Conservation (phyloP, 2,329 filamentous ascomycete species). For the Xylaria sp. region DNA sequence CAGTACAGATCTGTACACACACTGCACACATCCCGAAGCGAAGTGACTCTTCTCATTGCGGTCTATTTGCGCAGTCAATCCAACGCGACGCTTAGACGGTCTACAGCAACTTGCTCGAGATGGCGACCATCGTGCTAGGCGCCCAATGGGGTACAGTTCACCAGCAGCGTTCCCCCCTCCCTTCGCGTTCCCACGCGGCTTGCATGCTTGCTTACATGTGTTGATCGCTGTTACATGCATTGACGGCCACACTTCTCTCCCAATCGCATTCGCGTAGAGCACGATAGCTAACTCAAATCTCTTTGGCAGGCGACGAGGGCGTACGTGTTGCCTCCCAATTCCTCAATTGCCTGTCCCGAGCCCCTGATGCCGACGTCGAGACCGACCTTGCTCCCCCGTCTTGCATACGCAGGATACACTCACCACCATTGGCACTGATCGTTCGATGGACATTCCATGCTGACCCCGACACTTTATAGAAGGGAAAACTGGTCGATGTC, state of each 20-base stretch:
- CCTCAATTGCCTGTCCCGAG: neutral
- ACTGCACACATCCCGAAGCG: too few relatives aligned
- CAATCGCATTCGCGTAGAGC: neutral
- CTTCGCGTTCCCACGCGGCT: neutral
- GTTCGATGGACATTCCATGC: neutral
- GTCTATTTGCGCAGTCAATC: neutral
- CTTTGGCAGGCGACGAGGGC: neutral
- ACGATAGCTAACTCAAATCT: neutral
- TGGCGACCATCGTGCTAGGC: neutral
- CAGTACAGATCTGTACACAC: too few relatives aligned
- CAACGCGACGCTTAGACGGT: neutral
- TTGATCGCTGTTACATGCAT: neutral
- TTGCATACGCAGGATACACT: neutral
- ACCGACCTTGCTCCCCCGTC: neutral
- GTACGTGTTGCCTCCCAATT: neutral
- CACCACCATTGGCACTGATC: neutral
- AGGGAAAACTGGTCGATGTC: constrained; percentile 14
- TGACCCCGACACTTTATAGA: neutral
- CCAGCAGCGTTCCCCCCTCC: too few relatives aligned
- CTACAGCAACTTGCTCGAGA: neutral
- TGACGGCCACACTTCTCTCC: neutral
- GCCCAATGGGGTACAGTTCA: neutral
- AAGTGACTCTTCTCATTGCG: too few relatives aligned
- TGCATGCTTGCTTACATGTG: neutral
- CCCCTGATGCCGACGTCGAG: neutral